Conservation (phyloP, 305 asterid genomes). For the Solanum hybrid region DNA sequence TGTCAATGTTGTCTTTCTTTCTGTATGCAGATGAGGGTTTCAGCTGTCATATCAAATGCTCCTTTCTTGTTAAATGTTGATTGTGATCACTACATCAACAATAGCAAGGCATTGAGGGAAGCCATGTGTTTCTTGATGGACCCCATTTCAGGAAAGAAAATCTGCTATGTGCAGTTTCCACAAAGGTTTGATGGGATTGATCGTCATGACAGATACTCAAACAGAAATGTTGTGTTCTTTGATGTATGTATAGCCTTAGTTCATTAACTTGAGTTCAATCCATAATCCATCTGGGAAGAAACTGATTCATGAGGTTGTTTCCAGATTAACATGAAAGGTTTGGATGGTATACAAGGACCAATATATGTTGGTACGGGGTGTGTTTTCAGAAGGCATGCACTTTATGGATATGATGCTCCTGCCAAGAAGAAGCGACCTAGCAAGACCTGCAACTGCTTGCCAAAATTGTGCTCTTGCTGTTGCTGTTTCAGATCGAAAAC, state of each 20-base stretch:
- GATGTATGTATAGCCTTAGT: slow-evolving; percentile 47
- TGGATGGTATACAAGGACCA: slow-evolving; percentile 94
- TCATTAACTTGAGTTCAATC: neutral
- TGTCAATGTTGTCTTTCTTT: neutral
- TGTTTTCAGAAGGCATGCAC: slow-evolving; percentile 78
- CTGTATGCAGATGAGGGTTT: slow-evolving; percentile 57
- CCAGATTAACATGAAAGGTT: slow-evolving; percentile 91
- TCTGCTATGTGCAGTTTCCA: slow-evolving; percentile 86
- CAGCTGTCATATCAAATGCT: slow-evolving; percentile 82
- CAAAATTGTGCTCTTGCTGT: slow-evolving; percentile 65
- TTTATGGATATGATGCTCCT: slow-evolving; percentile 77
- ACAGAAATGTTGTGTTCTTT: slow-evolving; percentile 75
- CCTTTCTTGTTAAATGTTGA: slow-evolving; percentile 77
- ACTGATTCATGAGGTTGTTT: slow-evolving; percentile 15
- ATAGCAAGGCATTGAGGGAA: slow-evolving; percentile 81
- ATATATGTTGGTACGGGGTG: slow-evolving; percentile 88
- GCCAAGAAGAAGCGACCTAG: slow-evolving; percentile 59
- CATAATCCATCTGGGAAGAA: neutral
- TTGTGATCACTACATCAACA: slow-evolving; percentile 88
- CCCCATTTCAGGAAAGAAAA: slow-evolving; percentile 72
- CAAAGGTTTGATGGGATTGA: slow-evolving; percentile 91
- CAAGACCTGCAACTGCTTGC: slow-evolving; percentile 85
- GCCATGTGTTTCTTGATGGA: slow-evolving; percentile 97
- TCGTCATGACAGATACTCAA: slow-evolving; percentile 77
- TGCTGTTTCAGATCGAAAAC: slow-evolving; percentile 40